Conservation (phyloP, 2,329 filamentous ascomycete genomes). For the Penicillium rolfsii region DNA sequence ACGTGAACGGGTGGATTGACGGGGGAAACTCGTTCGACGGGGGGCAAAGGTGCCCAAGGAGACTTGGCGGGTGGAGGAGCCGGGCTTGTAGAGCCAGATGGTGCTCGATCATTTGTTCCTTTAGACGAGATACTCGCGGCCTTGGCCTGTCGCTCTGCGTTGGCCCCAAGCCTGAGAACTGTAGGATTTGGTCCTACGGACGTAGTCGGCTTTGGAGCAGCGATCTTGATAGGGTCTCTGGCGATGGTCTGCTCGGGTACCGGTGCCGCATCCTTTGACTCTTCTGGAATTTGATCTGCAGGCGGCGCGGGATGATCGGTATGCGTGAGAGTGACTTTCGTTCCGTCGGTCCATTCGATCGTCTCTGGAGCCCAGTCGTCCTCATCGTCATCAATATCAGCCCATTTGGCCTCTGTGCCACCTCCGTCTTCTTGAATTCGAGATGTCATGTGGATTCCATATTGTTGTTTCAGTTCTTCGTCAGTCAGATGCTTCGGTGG, state of each 20-base stretch:
- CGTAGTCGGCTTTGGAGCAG: constrained; percentile 42
- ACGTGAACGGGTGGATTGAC: constrained; percentile 57
- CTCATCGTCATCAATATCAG: constrained; percentile 70
- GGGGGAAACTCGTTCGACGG: constrained; percentile 77
- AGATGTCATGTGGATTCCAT: constrained; percentile 69
- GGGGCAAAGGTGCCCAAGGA: constrained; percentile 86
- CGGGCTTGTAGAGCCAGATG: constrained; percentile 49
- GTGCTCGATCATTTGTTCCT: constrained; percentile 58
- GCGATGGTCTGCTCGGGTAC: constrained; percentile 26
- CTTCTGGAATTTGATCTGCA: constrained; percentile 28
- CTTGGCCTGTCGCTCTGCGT: constrained; percentile 51
- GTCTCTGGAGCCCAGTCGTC: constrained; percentile 70
- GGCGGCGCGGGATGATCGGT: constrained; percentile 33
- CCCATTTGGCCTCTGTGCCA: constrained; percentile 68
- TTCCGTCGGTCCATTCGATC: constrained; percentile 71
- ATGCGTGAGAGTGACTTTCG: constrained; percentile 63
- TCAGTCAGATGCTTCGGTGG: constrained; percentile 68
- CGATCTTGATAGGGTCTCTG: constrained; percentile 34
- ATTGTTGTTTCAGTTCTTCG: constrained; percentile 69
- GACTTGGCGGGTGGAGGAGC: constrained; percentile 75
- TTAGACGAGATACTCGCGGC: constrained; percentile 50
- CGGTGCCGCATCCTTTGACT: constrained; percentile 28
- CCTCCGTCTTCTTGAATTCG: constrained; percentile 65
- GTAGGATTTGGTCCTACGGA: constrained; percentile 55
- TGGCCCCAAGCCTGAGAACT: constrained; percentile 53